A percentile compares a stretch with the other conserved stretches of the same genome.
phyloP scores from a whole-genome alignment of 306 rosid species.

The Fragaria vesca region DNA sequence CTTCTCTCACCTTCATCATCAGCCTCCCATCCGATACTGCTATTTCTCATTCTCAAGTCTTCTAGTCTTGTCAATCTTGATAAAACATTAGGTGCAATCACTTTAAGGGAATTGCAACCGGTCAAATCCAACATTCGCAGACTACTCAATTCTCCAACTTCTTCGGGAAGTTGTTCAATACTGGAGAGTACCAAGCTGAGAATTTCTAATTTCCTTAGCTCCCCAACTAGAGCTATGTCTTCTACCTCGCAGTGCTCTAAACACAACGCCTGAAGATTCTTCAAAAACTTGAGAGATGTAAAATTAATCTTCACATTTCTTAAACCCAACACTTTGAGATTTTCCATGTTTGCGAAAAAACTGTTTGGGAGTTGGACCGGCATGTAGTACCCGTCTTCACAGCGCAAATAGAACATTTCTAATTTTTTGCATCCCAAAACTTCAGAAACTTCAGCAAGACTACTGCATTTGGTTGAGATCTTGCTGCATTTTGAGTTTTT shows the following conservation, averaged over 20 bases:
- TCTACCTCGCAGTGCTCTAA: neutral
- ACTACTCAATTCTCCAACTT: neutral
- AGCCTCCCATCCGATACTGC: neutral
- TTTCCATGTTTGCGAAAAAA: neutral
- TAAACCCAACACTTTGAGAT: neutral
- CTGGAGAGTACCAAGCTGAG: neutral
- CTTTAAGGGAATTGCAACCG: fast-evolving
- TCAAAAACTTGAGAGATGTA: neutral
- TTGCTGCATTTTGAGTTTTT: neutral
- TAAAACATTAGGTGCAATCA: neutral
- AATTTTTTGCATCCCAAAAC: neutral
- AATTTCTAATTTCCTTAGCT: neutral
- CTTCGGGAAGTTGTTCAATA: neutral
- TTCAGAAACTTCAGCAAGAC: neutral
- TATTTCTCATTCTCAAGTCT: neutral
- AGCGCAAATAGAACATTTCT: too few species aligned
- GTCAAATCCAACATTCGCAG: neutral
- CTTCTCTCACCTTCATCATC: neutral
- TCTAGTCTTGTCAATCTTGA: neutral
- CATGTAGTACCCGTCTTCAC: neutral
- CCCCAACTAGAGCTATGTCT: neutral
- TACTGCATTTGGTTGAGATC: neutral
- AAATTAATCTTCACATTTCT: too few species aligned
- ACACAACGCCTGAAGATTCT: neutral
- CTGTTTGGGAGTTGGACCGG: neutral